phyloP scores from a whole-genome alignment of 2,329 filamentous ascomycete genomes.

The Trichoderma sp. region DNA sequence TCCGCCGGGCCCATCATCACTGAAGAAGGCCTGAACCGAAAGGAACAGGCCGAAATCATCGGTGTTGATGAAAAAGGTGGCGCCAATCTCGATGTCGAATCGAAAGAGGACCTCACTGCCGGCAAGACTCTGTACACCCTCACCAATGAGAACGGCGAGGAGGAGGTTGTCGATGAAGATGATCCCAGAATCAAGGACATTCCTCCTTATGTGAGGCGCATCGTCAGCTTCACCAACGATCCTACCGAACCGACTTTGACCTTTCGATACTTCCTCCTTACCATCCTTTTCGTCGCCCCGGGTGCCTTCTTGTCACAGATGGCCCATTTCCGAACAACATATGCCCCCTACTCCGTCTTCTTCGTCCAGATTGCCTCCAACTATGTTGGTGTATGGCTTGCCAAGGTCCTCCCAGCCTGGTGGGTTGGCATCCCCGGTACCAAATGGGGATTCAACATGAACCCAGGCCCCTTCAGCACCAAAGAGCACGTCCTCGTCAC shows the following conservation, averaged over 20 bases:
- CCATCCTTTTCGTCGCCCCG: conserved; percentile 55
- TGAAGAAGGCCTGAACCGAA: not conserved
- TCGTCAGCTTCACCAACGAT: conserved; percentile 60
- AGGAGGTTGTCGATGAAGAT: conserved; percentile 43
- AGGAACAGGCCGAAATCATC: conserved; percentile 14
- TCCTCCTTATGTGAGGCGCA: conserved; percentile 51
- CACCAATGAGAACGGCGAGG: conserved; percentile 27
- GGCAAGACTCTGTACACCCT: conserved; percentile 24
- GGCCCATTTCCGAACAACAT: conserved; percentile 58
- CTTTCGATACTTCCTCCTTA: conserved; percentile 60
- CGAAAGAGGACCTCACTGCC: conserved; percentile 15
- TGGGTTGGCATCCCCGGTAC: conserved; percentile 50
- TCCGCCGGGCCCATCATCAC: not conserved
- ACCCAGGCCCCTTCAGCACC: conserved; percentile 57
- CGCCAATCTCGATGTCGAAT: conserved; percentile 18
- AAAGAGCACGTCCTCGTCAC: conserved; percentile 61
- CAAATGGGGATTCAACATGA: conserved; percentile 51
- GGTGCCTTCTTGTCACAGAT: conserved; percentile 60
- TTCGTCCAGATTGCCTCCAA: conserved; percentile 62
- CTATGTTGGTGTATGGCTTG: conserved; percentile 55
- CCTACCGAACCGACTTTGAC: conserved; percentile 57
- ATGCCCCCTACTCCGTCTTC: conserved; percentile 60
- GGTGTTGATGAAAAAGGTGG: conserved; percentile 23
- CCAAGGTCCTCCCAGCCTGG: conserved; percentile 51
- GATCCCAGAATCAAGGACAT: conserved; percentile 55